Base-by-base conservation (phyloP, 2,329 filamentous ascomycete genomes). In the Ceratocystiopsis minuta region DNA sequence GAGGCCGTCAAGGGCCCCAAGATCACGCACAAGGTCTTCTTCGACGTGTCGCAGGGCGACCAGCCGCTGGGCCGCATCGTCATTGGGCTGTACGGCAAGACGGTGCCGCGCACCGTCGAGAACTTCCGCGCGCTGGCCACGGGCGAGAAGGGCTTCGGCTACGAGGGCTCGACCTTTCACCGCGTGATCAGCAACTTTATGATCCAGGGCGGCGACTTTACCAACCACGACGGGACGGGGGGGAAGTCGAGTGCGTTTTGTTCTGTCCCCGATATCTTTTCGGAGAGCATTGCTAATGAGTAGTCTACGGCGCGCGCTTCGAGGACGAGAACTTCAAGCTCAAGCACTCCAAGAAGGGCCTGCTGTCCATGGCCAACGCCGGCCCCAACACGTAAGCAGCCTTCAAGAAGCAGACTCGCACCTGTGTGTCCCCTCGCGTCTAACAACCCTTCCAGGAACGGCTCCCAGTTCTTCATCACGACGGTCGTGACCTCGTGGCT, bases 391-490 rank as follows among this genome's bases (percentile, higher is more conserved):
- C 88, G 75, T 78, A 68, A 63, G 44, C 24, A 10, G 11, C 11
- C 11, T 6, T 9, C 24, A 28, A 28, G 24, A 6, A 28, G 11
- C 24, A 2, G 7, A 10, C 5, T 39, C 18, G 17, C 28, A 5
- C 10, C 4, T 24, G 16, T 35, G 13, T 4, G 18, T 5, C 14
- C 7, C 2, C 41, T 43, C 24, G 24, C 4, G 7, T 2, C 24
- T 28, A 28, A 28, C 24, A 43, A 48, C 39, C 13, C 65, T 12
- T 66, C 1, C 33, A 94, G 90, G 62, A 98, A 98, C 67, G 90
- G 90, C 55, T 93, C 84, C 40, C 88, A 96, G 64, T 96, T 96
- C 73, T 96, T 96, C 71, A 68, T 96, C 59, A 96, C 88, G 55
- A 96, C 88, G 43, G 85, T 93, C 40, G 72, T 78, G 46, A 96